Base-by-base conservation (phyloP, 768 basidiomycete genomes). In the Pulveroboletus sp. region DNA sequence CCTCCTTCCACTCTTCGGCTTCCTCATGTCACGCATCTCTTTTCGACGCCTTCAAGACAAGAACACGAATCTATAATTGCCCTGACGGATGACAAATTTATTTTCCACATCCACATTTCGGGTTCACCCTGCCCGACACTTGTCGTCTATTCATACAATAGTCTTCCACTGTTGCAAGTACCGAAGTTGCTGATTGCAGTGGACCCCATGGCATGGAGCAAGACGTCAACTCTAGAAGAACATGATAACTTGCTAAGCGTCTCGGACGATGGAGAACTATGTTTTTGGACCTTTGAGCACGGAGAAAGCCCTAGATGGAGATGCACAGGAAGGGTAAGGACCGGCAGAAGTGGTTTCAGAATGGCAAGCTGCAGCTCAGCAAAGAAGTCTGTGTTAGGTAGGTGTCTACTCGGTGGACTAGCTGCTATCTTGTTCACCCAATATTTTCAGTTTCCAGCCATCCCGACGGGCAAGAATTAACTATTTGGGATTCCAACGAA, bases 401-500 rank as follows among this genome's bases (percentile, higher is more conserved):
- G 9, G 50, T 78, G 72, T 55, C 53, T 35, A 17, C 23, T 43
- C 37, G 42, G n/a, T 27, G 41, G 19, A 36, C 17, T 23, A 16
- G 6, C 10, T 23, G 20, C n/a, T 27, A 9, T 50, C 17, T 42
- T 53, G 12, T 48, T 57, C 20, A 43, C 49, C 32, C 40, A 32
- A 41, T 13, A 4, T 24, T 36, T 8, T 17, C 37, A 93, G 90
- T 92, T 52, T 81, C 85, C 13, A 71, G 76, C 5, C 64, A 70
- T 14, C 58, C 73, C 0, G 77, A 80, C 17, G 86, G 85, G 1
- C 77, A 88, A 50, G 91, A 94, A 61, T 67, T 97, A 39, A 93
- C 92, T 0, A 92, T 98, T 16, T 98, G 95, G 95, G 93, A 97
- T 67, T 97, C 94, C 0, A 87, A 87, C 43, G 89, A 90, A 66